Evolutionary conservation across 2,329 filamentous ascomycete genomes (phyloP).

Genomic region (Botryosphaeria dothidea): DNA sequence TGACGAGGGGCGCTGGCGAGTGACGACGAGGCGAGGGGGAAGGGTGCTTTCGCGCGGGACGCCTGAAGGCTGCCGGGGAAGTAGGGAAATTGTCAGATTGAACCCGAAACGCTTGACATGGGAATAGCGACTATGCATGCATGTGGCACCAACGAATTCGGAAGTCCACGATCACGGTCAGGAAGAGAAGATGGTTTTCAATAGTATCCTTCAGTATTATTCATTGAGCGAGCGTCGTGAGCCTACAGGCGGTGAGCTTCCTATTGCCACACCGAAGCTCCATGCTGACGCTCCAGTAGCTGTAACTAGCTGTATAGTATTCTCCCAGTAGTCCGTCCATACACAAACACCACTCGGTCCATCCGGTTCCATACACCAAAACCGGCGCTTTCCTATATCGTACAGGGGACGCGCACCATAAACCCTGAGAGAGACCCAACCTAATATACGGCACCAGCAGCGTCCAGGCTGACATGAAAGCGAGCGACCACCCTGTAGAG

Average conservation of each 20-base stretch:
- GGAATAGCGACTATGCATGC: background rate
- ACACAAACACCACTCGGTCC: constrained; percentile 1
- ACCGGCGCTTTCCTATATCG: constrained; percentile 16
- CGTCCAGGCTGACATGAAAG: constrained; percentile 19
- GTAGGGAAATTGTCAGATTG: constrained; percentile 15
- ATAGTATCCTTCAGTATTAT: constrained; percentile 12
- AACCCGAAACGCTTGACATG: constrained; percentile 4
- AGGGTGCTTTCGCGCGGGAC: constrained; percentile 1
- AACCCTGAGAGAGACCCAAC: constrained; percentile 7
- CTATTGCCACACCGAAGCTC: constrained; percentile 8
- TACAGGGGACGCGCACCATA: constrained; percentile 15
- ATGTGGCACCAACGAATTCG: background rate
- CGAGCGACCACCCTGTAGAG: constrained; percentile 11
- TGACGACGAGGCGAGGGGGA: constrained; percentile 6
- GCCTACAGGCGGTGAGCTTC: constrained; percentile 10
- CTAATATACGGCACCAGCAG: constrained; percentile 17
- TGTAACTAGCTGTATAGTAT: constrained; percentile 15
- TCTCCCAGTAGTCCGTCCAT: constrained; percentile 11
- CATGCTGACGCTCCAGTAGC: constrained; percentile 9
- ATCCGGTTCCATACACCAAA: constrained; percentile 10
- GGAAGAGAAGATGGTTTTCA: background rate
- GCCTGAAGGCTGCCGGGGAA: background rate
- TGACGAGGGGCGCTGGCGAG: background rate
- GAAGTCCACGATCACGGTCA: background rate
- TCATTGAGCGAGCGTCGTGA: constrained; percentile 15